Base-by-base conservation (phyloP, 2,329 filamentous ascomycete genomes). In the Amauroascus niger region DNA sequence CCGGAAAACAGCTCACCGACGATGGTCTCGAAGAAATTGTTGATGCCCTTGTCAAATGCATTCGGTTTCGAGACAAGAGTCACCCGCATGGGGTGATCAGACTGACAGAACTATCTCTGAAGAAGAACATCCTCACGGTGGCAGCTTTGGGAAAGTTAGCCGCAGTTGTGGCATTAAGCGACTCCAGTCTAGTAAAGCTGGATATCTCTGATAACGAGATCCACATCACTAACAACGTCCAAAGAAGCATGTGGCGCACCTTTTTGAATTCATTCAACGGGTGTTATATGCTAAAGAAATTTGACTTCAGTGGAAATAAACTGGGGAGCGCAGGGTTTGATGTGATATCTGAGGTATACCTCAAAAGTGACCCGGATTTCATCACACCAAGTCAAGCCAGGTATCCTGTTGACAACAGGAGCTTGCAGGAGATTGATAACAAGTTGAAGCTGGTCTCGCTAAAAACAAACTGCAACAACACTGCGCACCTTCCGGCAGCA, bases 161-260 rank as follows among this genome's bases (percentile, higher is more conserved):
- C 1, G 61, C 64, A 18, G 64, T 76, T 32, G 66, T 78, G 45
- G 58, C 62, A 11, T 61, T 71, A n/a, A 69, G 70, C 6, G 55
- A 60, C n/a, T 65, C 66, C n/a, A 72, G 75, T 37, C 61, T 79
- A 14, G 69, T 69, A 55, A 71, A 73, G 24, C 62, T 78, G 18
- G 71, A 76, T 56, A 60, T 79, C 6, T 72, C 74, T 7, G 58
- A 67, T 20, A 79, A 79, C 59, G 56, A 65, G 0, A 72, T 79
- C 55, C 60, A 57, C 9, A 66, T 78, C 22, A 57, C 54, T 4
- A 68, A 59, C 8, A 59, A 64, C 7, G 60, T 67, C 18, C 64
- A 76, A 35, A 67, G 69, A 32, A 47, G 55, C 3, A 61, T 69
- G 7, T 78, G 74, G 74, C 64, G 70, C 50, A 48, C 44, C 1